Percentiles rank a stretch among this genome's conserved stretches.
Conservation (phyloP, 2,329 filamentous ascomycete genomes). For the Aspergillus fumigatiaffinis region DNA sequence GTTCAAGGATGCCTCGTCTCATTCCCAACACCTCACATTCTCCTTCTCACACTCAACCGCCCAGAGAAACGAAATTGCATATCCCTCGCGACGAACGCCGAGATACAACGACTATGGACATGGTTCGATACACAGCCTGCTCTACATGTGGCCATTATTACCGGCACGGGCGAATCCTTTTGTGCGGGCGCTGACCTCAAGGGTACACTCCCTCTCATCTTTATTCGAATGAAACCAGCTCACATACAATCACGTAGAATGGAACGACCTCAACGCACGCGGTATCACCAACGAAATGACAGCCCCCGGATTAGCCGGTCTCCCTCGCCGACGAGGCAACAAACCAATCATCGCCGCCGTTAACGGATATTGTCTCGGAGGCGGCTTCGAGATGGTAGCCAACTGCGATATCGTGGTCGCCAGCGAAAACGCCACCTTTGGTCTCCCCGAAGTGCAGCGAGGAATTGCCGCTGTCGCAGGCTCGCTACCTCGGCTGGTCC, state of each 20-base stretch:
- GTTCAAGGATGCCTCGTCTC: constrained; percentile 30
- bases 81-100: constrained; percentile 37
- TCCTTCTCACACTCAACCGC: constrained; percentile 42
- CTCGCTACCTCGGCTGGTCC: constrained; percentile 62
- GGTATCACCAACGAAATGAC: constrained; percentile 32
- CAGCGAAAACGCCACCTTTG: constrained; percentile 56
- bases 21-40: constrained; percentile 40
- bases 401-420: constrained; percentile 65
- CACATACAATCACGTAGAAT: constrained; percentile 39
- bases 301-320: constrained; percentile 58
- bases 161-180: constrained; percentile 61
- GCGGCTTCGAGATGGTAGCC: constrained; percentile 71
- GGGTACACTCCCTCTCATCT: constrained; percentile 27
- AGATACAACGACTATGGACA: constrained; percentile 47
- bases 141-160: constrained; percentile 61
- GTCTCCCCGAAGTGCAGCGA: constrained; percentile 66
- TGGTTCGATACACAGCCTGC: constrained; percentile 62
- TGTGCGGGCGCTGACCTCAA: constrained; percentile 66
- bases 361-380: constrained; percentile 70
- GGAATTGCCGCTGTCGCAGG: constrained; percentile 70
- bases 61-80: constrained; percentile 41
- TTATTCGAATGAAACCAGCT: background rate
- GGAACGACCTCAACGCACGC: constrained; percentile 46
- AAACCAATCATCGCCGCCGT: constrained; percentile 76
- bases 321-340: constrained; percentile 63